Base-by-base conservation (phyloP, 2,329 filamentous ascomycete genomes). In the Helicocarpus griseus region DNA sequence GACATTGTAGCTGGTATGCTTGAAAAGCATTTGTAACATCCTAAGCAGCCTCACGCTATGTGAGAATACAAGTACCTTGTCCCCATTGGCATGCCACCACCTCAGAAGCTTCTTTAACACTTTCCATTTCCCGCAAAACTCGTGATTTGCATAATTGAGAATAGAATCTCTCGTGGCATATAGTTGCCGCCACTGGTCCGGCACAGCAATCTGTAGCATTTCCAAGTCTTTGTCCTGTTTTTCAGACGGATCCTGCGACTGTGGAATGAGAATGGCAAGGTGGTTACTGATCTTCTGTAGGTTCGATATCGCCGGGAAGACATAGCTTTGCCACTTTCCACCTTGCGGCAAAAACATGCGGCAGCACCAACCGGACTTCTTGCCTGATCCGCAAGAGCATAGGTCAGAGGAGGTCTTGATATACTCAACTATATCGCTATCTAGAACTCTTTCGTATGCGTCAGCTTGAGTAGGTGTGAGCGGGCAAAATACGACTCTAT, bases 51-150 rank as follows among this genome's bases (percentile, higher is more conserved):
- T 81, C 4, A 97, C 89, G 54, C 86, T 94, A 62, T 97, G 90
- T 0, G 88, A 95, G 66, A 98, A 98, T 2, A 98, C 85, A 0
- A 98, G 78, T 0, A 96, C 93, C 68, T 97, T 98, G 70, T 96
- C 89, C 13, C 89, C 88, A 61, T 86, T 89, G 13, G 79, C 76
- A 63, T 95, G 81, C 93, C 93, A 98, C 67, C 93, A 91, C 51
- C 83, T 84, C 5, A 98, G 77, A 3, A 98, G 74, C 60, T 88
- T 90, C 65, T 84, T 87, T 28, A 98, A 68, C 1, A 98, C 82
- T 63, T 88, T 89, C 93, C 93, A 98, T 69, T 98, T 98, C 3
- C 93, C 93, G 63, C 93, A 98, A 58, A 90, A 96, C 52, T 94
- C 86, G 0, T 88, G 85, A 59, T 95, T 89, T 1, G 89, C 85